These are phyloP conservation scores for Sporothrix dimorphospora DNA, from an alignment of 2,329 filamentous ascomycete species.

Conservation along the genomic window DNA sequence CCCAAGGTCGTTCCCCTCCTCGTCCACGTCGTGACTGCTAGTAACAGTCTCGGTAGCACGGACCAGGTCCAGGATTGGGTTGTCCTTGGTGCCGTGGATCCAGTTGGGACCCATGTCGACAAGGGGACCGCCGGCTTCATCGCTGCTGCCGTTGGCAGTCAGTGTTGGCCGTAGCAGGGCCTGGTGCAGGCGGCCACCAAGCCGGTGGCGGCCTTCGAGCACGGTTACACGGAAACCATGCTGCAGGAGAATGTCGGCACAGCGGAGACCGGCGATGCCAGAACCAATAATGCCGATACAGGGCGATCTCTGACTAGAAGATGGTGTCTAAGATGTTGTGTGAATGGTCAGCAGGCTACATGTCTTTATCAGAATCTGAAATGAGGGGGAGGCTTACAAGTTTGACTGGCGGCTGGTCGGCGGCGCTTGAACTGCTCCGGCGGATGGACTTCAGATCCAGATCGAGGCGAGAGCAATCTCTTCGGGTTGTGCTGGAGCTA, in stretches of 20 bases:
- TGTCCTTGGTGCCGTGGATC: slow-evolving; percentile 74
- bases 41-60: slow-evolving; percentile 59
- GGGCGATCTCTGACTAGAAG: slow-evolving; percentile 40
- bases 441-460: slow-evolving; percentile 52
- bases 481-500: slow-evolving; percentile 49
- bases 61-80: slow-evolving; percentile 70
- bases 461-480: slow-evolving; percentile 53
- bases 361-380: not conserved
- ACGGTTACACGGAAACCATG: slow-evolving; percentile 70
- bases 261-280: slow-evolving; percentile 71
- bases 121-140: slow-evolving; percentile 45
- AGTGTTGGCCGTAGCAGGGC: slow-evolving; percentile 43
- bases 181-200: slow-evolving; percentile 68
- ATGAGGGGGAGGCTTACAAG: not conserved
- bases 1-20: slow-evolving; percentile 41
- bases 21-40: slow-evolving; percentile 54
- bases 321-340: slow-evolving; percentile 8
- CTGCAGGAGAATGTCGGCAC: slow-evolving; percentile 67
- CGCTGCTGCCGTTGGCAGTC: not conserved
- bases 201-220: slow-evolving; percentile 66
- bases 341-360: not conserved
- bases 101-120: slow-evolving; percentile 75
- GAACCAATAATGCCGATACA: slow-evolving; percentile 71
- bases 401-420: not conserved
- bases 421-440: slow-evolving; percentile 37